These are phyloP conservation scores for Cladosporium colombiae DNA, from an alignment of 2,329 filamentous ascomycete species.

Conservation along the genomic window DNA sequence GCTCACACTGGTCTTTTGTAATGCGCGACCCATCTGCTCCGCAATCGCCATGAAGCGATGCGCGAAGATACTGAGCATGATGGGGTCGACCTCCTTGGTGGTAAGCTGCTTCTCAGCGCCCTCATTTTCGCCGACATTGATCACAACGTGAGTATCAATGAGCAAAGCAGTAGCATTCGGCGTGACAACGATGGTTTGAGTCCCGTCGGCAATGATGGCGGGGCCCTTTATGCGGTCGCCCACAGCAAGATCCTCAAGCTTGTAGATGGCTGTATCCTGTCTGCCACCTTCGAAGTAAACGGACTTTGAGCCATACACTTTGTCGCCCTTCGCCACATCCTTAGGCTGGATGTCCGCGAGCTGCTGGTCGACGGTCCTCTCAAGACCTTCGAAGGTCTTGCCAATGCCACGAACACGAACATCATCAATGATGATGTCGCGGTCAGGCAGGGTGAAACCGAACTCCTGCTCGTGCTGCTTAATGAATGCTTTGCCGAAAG, in stretches of 20 bases:
- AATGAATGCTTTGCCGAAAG: conserved; percentile 80
- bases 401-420: conserved; percentile 86
- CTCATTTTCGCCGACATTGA: conserved; percentile 67
- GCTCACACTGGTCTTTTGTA: conserved; percentile 78
- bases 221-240: conserved; percentile 76
- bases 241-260: conserved; percentile 70
- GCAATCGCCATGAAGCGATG: conserved; percentile 85
- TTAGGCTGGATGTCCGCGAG: conserved; percentile 67
- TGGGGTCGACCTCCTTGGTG: conserved; percentile 67
- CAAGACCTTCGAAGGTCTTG: conserved; percentile 77
- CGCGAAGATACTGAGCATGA: conserved; percentile 76
- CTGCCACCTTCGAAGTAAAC: conserved; percentile 87
- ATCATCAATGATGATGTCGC: conserved; percentile 88
- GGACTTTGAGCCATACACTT: conserved; percentile 64
- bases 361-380: conserved; percentile 83
- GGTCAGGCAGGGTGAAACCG: conserved; percentile 80
- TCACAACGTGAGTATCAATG: conserved; percentile 83
- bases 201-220: conserved; percentile 82
- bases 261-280: conserved; percentile 77
- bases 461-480: conserved; percentile 90
- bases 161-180: conserved; percentile 75
- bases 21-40: conserved; percentile 77
- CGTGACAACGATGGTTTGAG: conserved; percentile 88
- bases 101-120: conserved; percentile 50
- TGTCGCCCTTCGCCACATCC: conserved; percentile 57